A percentile compares a stretch with the other conserved stretches of the same genome.
These are phyloP conservation scores for Heliosperma pusillum DNA, from an alignment of 148 eudicot species.

Conservation along the genomic window DNA sequence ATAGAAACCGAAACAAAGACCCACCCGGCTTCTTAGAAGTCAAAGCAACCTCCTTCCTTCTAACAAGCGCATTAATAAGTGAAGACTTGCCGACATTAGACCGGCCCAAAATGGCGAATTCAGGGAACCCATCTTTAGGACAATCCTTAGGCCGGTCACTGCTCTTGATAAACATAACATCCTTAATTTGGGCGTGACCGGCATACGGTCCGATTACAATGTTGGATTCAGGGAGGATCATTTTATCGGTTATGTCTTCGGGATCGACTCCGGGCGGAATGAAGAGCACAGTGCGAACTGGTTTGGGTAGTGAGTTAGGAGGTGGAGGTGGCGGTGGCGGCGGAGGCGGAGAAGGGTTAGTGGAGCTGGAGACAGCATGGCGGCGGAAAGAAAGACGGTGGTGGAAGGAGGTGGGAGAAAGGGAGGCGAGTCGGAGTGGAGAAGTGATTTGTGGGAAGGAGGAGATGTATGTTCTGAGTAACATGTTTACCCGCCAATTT, in stretches of 20 bases:
- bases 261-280: constrained; percentile 75
- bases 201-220: constrained; percentile 79
- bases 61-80: constrained; percentile 63
- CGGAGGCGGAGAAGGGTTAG: constrained; percentile 10
- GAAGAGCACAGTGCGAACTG: constrained; percentile 47
- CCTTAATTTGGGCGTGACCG: constrained; percentile 78
- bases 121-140: constrained; percentile 68
- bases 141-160: constrained; percentile 70
- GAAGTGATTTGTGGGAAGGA: constrained; percentile 26
- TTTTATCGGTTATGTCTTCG: constrained; percentile 57
- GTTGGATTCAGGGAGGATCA: constrained; percentile 72
- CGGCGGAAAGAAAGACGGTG: constrained; percentile 19
- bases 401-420: constrained; percentile 5
- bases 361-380: not conserved
- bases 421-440: constrained; percentile 10
- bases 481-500: constrained; percentile 29
- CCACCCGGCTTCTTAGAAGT: constrained; percentile 90
- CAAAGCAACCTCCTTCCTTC: constrained; percentile 81
- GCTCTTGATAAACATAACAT: constrained; percentile 72
- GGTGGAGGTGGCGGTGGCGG: constrained; percentile 16
- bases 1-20: not conserved
- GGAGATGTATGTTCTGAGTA: constrained; percentile 28
- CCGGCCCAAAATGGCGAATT: constrained; percentile 85
- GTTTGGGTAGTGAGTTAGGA: constrained; percentile 34
- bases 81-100: constrained; percentile 97